Percentiles rank a stretch among this genome's conserved stretches.
Conservation (phyloP, 1,139 yeast genomes). For the Debaryomycetaceae sp. region DNA sequence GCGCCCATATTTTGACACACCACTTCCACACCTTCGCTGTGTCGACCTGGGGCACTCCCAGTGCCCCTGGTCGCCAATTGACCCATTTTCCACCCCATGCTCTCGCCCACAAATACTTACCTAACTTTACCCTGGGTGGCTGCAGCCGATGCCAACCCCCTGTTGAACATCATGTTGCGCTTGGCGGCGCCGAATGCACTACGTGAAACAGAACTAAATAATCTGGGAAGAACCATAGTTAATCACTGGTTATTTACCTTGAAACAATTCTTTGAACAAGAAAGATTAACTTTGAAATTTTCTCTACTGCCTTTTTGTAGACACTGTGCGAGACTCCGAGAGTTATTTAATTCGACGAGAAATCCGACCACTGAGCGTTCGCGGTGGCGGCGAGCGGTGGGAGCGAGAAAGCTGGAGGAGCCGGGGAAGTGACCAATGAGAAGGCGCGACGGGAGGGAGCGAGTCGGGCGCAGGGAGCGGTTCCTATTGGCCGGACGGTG, state of each 20-base stretch:
- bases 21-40: not conserved
- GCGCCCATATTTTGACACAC: not conserved
- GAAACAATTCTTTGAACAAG: slow-evolving; percentile 9
- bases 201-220: slow-evolving; percentile 86
- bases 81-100: not conserved
- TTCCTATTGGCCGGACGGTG: slow-evolving; percentile 12
- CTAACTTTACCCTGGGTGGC: slow-evolving; percentile 84
- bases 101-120: slow-evolving; percentile 47
- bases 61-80: slow-evolving; percentile 3
- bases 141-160: slow-evolving; percentile 88
- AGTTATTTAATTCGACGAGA: not conserved
- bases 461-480: slow-evolving; percentile 7
- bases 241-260: slow-evolving; percentile 11
- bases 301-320: not conserved
- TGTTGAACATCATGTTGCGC: slow-evolving; percentile 72
- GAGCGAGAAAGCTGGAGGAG: not conserved
- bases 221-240: slow-evolving; percentile 80
- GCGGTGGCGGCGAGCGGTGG: not conserved
- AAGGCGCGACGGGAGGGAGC: slow-evolving; percentile 8
- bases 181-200: slow-evolving; percentile 88
- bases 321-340: not conserved
- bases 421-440: slow-evolving; percentile 14
- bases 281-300: slow-evolving; percentile 5
- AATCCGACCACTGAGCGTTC: not conserved
- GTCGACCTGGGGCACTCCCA: not conserved